phyloP scores from a whole-genome alignment of 306 rosid species.

The Senna siamea region DNA sequence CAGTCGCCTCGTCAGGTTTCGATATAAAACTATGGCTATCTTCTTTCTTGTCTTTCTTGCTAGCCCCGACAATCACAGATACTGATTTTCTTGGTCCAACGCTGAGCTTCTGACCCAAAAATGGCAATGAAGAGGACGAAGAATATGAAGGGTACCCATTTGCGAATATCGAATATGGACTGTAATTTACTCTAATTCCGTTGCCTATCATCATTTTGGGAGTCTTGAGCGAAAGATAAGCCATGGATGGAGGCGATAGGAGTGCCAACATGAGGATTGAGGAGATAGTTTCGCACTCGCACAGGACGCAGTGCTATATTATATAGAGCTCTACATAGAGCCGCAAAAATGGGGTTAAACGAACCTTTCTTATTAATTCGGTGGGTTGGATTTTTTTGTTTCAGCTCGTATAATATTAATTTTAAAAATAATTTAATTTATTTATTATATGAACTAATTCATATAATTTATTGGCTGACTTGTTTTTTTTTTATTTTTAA shows the following conservation, averaged over 20 bases:
- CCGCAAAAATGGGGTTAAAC: too few relatives aligned
- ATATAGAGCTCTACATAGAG: too few relatives aligned
- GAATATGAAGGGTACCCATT: conserved; percentile 40
- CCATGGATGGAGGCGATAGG: conserved; percentile 36
- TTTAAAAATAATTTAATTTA: too few relatives aligned
- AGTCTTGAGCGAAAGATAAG: conserved; percentile 43
- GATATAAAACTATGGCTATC: conserved; percentile 66
- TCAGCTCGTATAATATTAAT: too few relatives aligned
- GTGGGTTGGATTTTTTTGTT: too few relatives aligned
- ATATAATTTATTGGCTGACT: too few relatives aligned
- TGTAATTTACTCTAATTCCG: conserved; percentile 30
- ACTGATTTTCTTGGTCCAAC: conserved; percentile 43
- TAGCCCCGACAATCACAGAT: conserved; percentile 58
- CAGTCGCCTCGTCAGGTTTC: conserved; percentile 69
- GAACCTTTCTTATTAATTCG: too few relatives aligned
- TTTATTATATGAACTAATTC: too few relatives aligned
- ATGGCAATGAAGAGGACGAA: conserved; percentile 42
- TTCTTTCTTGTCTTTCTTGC: conserved; percentile 52
- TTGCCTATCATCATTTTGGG: conserved; percentile 29
- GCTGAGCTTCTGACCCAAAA: conserved; percentile 32
- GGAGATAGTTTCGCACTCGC: too few relatives aligned
- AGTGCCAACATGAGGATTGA: too few relatives aligned
- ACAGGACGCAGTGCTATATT: too few relatives aligned
- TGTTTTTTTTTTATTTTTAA: too few relatives aligned
- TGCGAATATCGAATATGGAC: conserved; percentile 34